Evolutionary conservation across 805 yeast genomes (phyloP), one percentile per base, ranked within the genome.

Genomic region (Cyberlindnera japonica): DNA sequence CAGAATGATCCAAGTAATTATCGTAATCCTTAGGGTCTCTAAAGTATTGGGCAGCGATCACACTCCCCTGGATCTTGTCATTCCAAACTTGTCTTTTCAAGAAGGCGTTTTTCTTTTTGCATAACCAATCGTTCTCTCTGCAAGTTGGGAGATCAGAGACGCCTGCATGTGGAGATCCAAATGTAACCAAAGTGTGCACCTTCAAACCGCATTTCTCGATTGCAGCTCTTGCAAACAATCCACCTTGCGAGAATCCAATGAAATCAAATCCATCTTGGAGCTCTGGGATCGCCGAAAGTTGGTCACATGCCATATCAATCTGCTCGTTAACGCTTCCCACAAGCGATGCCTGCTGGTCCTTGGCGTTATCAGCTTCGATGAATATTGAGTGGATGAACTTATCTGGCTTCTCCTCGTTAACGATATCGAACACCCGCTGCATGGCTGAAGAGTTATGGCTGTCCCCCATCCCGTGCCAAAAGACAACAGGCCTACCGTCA

Each of bases 381-480:
- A 62, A 65, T 0, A 85, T 67, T 0, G 84, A 71, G 54, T 80
- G 77, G 1, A 81, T 69, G 37, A 59, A 68, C 0, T 72, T 58
- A 1, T 64, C 74, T 1, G 89, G 88, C 36, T 72, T 57, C 3
- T 62, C 57, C 7, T 65, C 61, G 15, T 63, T 52, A 7, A 83
- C 61, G 2, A 72, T 42, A 0, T 65, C 66, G 5, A 62, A 59
- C 2, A 72, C 74, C n/a, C 67, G 58, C 22, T 61, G 63, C 68
- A 83, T 75, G 0, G 83, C 76, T 1, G 71, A 57, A 0, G 88
- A 77, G 53, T 81, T 73, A 55, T 79, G 84, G 10, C 74, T 70
- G 57, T 85, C 95, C 0, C 95, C 93, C 61, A 86, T 69, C 0
- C 95, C 95, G 53, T 85, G 95, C 95, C 95, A 85, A 29, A 86